Evolutionary conservation across 352 stramenopile genomes (phyloP), one percentile per base, ranked within the genome.

Genomic region (Phytophthora hibernalis): DNA sequence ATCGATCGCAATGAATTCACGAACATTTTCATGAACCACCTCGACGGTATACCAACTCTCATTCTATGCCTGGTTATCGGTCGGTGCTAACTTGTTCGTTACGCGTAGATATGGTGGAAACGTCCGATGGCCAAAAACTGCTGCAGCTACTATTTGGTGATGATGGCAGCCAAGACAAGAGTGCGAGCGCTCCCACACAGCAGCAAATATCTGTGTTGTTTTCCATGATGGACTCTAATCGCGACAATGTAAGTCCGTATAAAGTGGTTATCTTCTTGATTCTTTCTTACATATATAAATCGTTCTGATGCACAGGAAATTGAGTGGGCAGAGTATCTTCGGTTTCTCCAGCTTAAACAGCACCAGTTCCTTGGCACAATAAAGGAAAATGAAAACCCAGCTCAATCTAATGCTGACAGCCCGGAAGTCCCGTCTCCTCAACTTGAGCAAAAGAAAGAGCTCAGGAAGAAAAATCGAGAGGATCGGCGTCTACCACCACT

Each of bases 1-100:
- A 84, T 94, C 42, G 82, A 89, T 28, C 47, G 77, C 15, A 57
- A 61, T 8, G 85, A 94, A 71, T 90, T 94, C 61, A 82, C 69
- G 0, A 49, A 70, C 1, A 42, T 87, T 6, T 85, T 90, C 44
- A 4, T 74, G 4, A 21, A 67, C 13, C 68, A 87, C 43, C 35
- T 70, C 2, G 56, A 84, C 4, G 77, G 83, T 89, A 72, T 18
- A 50, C 7, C 2, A 5, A 24, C 24, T 45, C 9, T 24, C 13
- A 20, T 9, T 40, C 11, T 44, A 13, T 1, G 12, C 0, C 3
- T 22, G 13, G 9, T 44, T 1, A 12, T 44, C 5, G 18, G 9
- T 47, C 20, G 3, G 18, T n/a, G 16, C 18, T 48, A 48, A 48
- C 18, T 26, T 9, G n/a, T 22, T 45, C 20, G 18, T 10, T 48